These are phyloP conservation scores for Lepidium campestre DNA, from an alignment of 441 rosid species.

Conservation along the genomic window DNA sequence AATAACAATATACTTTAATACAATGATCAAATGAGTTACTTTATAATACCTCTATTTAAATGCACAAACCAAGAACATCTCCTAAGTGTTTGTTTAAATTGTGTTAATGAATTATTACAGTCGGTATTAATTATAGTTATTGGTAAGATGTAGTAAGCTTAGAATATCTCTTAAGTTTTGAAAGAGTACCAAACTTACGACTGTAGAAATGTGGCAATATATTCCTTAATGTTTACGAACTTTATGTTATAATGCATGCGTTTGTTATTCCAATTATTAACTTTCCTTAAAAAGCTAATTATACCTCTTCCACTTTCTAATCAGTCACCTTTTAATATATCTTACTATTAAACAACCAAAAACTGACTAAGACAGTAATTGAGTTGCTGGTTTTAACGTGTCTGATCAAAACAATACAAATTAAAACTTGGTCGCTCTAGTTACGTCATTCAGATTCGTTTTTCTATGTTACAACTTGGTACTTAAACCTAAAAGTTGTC, in stretches of 20 bases:
- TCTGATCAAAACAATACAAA: conserved; percentile 22
- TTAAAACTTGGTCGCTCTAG: conserved; percentile 20
- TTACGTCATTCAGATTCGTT: conserved; percentile 28
- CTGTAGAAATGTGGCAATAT: not conserved
- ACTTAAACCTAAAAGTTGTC: conserved; percentile 17
- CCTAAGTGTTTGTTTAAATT: no score
- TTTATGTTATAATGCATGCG: not conserved
- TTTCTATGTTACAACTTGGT: conserved; percentile 30
- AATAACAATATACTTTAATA: no score
- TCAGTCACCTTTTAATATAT: not conserved
- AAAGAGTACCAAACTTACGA: no score
- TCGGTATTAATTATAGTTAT: no score
- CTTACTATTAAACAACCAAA: not conserved
- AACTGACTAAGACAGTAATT: conserved; percentile 7
- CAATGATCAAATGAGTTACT: no score
- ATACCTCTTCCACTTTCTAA: conserved; percentile 17
- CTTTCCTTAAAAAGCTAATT: not conserved
- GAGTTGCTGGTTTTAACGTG: conserved; percentile 22
- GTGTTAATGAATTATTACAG: no score
- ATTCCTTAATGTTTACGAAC: not conserved
- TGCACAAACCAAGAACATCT: no score
- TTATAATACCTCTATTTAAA: no score
- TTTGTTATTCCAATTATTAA: not conserved
- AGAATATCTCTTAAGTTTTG: no score
- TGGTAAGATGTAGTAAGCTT: no score